These are phyloP conservation scores for Holtermannia corniformis DNA, from an alignment of 768 basidiomycete genomes.

Conservation along the genomic window DNA sequence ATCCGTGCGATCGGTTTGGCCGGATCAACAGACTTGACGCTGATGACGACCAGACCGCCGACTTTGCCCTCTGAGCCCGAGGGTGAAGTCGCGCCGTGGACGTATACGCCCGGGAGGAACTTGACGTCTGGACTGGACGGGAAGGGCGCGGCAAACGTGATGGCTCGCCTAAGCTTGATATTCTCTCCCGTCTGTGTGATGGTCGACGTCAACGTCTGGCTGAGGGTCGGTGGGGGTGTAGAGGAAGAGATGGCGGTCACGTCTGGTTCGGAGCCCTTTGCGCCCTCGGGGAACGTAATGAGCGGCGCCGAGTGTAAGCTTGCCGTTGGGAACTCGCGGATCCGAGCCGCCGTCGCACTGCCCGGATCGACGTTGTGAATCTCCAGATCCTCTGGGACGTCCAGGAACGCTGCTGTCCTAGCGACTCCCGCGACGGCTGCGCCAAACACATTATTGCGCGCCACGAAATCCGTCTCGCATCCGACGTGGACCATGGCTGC, in stretches of 20 bases:
- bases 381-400: slow-evolving; percentile 40
- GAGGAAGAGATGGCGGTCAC: slow-evolving; percentile 52
- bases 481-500: slow-evolving; percentile 85
- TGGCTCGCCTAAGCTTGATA: slow-evolving; percentile 40
- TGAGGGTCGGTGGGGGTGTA: slow-evolving; percentile 62
- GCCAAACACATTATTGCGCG: slow-evolving; percentile 70
- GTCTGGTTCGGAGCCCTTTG: slow-evolving; percentile 22
- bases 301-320: slow-evolving; percentile 57
- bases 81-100: slow-evolving; percentile 35
- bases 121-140: slow-evolving; percentile 29
- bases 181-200: slow-evolving; percentile 41
- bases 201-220: slow-evolving; percentile 52
- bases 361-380: neutral
- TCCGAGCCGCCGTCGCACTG: slow-evolving; percentile 31
- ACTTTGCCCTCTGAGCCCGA: slow-evolving; percentile 45
- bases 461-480: slow-evolving; percentile 97
- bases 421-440: slow-evolving; percentile 69
- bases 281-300: slow-evolving; percentile 44
- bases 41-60: slow-evolving; percentile 46
- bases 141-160: slow-evolving; percentile 40
- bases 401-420: slow-evolving; percentile 68
- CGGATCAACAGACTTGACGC: slow-evolving; percentile 45
- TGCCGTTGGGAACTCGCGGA: slow-evolving; percentile 51
- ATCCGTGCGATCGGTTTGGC: slow-evolving; percentile 25
- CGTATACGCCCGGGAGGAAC: slow-evolving; percentile 36